Base-by-base conservation (phyloP, 495 filamentous ascomycete genomes). In the Gamarada debralockiae region DNA sequence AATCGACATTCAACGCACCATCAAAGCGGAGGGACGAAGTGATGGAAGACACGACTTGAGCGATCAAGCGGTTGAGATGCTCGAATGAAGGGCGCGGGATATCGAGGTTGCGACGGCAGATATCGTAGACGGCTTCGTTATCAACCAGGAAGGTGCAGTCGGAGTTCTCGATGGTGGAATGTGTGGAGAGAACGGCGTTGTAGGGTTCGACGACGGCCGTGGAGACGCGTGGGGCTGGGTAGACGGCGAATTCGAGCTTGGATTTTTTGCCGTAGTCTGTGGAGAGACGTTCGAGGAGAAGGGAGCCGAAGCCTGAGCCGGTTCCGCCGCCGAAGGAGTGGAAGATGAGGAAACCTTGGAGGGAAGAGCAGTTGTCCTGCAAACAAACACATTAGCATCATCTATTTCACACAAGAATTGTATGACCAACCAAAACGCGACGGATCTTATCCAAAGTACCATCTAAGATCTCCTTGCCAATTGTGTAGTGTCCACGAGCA, bases 271-370 rank as follows among this genome's bases (percentile, higher is more conserved):
- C 88, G 64, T 92, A 95, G 69, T 95, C 89, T 58, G 85, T 85
- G 22, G 90, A 85, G 29, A 95, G 84, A 56, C 88, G 89, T 74
- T 95, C 90, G 42, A 93, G 81, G 51, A 95, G 77, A 21, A 95
- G 81, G 52, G 90, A 86, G 70, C 90, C 90, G 60, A 95, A 95
- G 46, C 90, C 90, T 54, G 90, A 95, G 47, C 90, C 90, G 56
- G 90, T 95, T 73, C 90, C 90, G 68, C 90, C 90, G 62, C 90
- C 90, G 64, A 95, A 95, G 47, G 90, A 93, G 77, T 95, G 90
- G 82, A 95, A 95, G 70, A 95, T 84, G 48, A 95, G 70, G 77
- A 95, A 95, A 45, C 90, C 90, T 72, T 95, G 90, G 15, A 95
- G 87, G 42, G 84, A 90, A 50, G 82, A 77, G 79, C 90, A 95